Conservation (phyloP, 345 rosid species). For the Rhizophora mangle region DNA sequence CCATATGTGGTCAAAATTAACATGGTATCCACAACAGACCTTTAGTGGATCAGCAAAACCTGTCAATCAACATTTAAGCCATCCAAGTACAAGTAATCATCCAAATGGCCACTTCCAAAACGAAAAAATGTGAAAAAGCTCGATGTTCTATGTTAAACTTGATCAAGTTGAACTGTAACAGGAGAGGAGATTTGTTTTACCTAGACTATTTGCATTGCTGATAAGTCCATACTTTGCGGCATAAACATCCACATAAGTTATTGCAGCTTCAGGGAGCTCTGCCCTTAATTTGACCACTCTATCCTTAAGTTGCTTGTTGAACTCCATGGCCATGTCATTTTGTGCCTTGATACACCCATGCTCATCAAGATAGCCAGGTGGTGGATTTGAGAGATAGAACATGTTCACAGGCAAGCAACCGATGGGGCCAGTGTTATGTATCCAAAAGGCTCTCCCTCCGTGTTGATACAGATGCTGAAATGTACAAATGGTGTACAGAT, state of each 20-base stretch:
- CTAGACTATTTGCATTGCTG: conserved; percentile 54
- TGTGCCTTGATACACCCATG: conserved; percentile 74
- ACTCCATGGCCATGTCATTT: conserved; percentile 70
- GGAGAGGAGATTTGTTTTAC: conserved; percentile 23
- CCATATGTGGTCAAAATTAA: conserved; percentile 49
- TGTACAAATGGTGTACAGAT: background rate
- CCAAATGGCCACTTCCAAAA: background rate
- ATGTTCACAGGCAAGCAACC: conserved; percentile 82
- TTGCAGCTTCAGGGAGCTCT: conserved; percentile 63
- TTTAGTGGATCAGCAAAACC: conserved; percentile 51
- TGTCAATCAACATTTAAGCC: conserved; percentile 13
- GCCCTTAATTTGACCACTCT: conserved; percentile 46
- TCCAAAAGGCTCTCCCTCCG: conserved; percentile 67
- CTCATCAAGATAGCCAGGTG: conserved; percentile 63
- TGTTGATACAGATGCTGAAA: conserved; percentile 44
- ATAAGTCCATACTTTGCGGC: conserved; percentile 73
- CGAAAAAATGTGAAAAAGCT: no score
- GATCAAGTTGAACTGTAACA: background rate
- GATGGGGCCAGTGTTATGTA: conserved; percentile 86
- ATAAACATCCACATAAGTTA: conserved; percentile 76
- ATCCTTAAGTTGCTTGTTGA: conserved; percentile 65
- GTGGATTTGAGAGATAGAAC: conserved; percentile 60
- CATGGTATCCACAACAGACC: conserved; percentile 63
- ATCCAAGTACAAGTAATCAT: background rate
- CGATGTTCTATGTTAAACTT: no score